These are phyloP conservation scores for Pseudovirgaria hyperparasitica DNA, from an alignment of 2,329 filamentous ascomycete species.

Conservation along the genomic window DNA sequence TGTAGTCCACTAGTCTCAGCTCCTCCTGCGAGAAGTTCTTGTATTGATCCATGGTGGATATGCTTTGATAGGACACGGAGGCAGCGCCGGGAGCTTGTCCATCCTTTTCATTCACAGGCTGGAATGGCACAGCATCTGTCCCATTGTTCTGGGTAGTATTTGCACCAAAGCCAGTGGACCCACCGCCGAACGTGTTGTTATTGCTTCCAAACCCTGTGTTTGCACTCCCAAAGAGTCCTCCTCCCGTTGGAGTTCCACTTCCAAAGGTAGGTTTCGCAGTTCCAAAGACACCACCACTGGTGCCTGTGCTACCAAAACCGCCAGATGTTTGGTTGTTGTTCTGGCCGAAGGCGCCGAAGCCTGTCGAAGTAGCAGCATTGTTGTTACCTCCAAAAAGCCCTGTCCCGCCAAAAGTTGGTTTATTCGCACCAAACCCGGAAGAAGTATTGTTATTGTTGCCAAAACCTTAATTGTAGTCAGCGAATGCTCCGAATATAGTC, in stretches of 20 bases:
- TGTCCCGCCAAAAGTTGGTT: too few relatives aligned
- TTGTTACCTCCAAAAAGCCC: slow-evolving; percentile 9
- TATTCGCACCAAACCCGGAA: too few relatives aligned
- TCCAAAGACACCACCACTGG: slow-evolving; percentile 23
- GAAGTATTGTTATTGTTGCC: too few relatives aligned
- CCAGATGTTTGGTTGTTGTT: slow-evolving; percentile 17
- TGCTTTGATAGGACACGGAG: slow-evolving; percentile 61
- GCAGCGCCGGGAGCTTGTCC: slow-evolving; percentile 32
- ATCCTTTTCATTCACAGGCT: slow-evolving; percentile 63
- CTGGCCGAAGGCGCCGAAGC: slow-evolving; percentile 21
- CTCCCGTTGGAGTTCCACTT: slow-evolving; percentile 10
- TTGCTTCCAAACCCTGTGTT: slow-evolving; percentile 18
- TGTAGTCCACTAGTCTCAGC: slow-evolving; percentile 64
- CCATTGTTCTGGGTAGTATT: slow-evolving; percentile 35
- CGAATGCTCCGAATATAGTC: too few relatives aligned
- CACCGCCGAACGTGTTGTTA: slow-evolving; percentile 12
- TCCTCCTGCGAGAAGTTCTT: slow-evolving; percentile 79
- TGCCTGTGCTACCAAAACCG: slow-evolving; percentile 20
- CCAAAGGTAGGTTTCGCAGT: slow-evolving; percentile 18
- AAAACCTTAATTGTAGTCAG: too few relatives aligned
- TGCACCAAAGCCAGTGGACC: slow-evolving; percentile 15
- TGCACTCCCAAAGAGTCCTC: slow-evolving; percentile 12
- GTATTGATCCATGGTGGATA: slow-evolving; percentile 67
- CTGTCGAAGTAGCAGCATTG: too few relatives aligned
- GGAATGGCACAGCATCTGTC: slow-evolving; percentile 54